Evolutionary conservation across 768 basidiomycete species (phyloP).

Genomic region (Gloeopeniophorella convolvens): DNA sequence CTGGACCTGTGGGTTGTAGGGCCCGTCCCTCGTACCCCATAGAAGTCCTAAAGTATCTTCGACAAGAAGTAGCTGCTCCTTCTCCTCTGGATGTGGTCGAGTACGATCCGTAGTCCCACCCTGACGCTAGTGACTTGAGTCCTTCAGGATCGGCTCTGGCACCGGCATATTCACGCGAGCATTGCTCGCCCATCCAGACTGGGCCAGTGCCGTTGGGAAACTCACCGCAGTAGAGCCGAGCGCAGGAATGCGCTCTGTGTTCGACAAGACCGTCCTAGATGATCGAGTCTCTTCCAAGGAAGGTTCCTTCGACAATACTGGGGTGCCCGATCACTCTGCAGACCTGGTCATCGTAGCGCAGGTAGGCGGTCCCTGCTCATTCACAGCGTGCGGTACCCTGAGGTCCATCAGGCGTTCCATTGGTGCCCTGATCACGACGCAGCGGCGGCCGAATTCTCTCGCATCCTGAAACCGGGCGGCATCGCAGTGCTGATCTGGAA

Average conservation of each 20-base stretch:
- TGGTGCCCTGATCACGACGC: slow-evolving; percentile 80
- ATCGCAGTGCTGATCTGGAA: slow-evolving; percentile 82
- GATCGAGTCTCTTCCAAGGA: slow-evolving; percentile 46
- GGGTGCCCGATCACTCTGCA: slow-evolving; percentile 61
- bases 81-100: slow-evolving; percentile 59
- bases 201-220: slow-evolving; percentile 42
- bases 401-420: slow-evolving; percentile 68
- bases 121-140: background rate
- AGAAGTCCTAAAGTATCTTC: slow-evolving; percentile 55
- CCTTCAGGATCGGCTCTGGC: slow-evolving; percentile 66
- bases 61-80: slow-evolving; percentile 34
- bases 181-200: slow-evolving; percentile 56
- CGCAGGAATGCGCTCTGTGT: slow-evolving; percentile 75
- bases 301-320: slow-evolving; percentile 65
- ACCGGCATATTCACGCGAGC: slow-evolving; percentile 89
- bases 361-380: slow-evolving; percentile 30
- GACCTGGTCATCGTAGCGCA: slow-evolving; percentile 76
- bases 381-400: slow-evolving; percentile 13
- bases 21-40: slow-evolving; percentile 80
- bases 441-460: slow-evolving; percentile 69
- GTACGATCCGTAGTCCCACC: slow-evolving; percentile 35
- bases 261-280: slow-evolving; percentile 50
- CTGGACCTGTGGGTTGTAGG: slow-evolving; percentile 35
- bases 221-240: slow-evolving; percentile 79
- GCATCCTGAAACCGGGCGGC: slow-evolving; percentile 75